These are phyloP conservation scores for Pleurostoma richardsiae DNA, from an alignment of 2,329 filamentous ascomycete species.

Conservation along the genomic window DNA sequence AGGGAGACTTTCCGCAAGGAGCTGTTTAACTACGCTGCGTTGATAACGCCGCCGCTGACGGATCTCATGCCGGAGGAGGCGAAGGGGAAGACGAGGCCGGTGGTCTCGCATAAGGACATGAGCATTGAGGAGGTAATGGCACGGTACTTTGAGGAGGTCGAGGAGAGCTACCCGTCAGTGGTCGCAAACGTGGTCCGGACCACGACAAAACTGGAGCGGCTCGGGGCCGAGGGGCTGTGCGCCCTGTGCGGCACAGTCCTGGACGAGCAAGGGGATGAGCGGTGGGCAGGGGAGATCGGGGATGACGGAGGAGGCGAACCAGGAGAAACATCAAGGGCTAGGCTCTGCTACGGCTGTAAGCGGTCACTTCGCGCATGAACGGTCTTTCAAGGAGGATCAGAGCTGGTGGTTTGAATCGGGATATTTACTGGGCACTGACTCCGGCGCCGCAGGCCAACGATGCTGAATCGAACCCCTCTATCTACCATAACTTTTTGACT, in stretches of 20 bases:
- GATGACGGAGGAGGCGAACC: slow-evolving; percentile 23
- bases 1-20: slow-evolving; percentile 84
- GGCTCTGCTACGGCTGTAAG: slow-evolving; percentile 70
- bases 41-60: slow-evolving; percentile 46
- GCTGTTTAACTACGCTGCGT: slow-evolving; percentile 59
- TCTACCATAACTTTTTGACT: no score
- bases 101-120: slow-evolving; percentile 66
- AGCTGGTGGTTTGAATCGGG: no score
- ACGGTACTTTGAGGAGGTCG: slow-evolving; percentile 82
- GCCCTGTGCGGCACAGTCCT: slow-evolving; percentile 66
- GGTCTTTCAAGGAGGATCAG: not conserved
- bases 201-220: slow-evolving; percentile 68
- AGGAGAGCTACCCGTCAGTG: slow-evolving; percentile 81
- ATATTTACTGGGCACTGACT: no score
- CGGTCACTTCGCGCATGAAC: slow-evolving; percentile 52
- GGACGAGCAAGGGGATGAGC: slow-evolving; percentile 56
- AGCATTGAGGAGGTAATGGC: slow-evolving; percentile 90
- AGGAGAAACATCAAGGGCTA: slow-evolving; percentile 7
- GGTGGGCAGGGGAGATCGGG: slow-evolving; percentile 58
- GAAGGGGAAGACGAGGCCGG: slow-evolving; percentile 15
- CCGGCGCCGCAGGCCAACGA: no score
- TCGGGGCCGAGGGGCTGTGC: slow-evolving; percentile 41
- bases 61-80: slow-evolving; percentile 33
- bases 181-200: slow-evolving; percentile 95
- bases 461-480: no score